Percentiles rank a stretch among this genome's conserved stretches.
phyloP scores from a whole-genome alignment of 2,329 filamentous ascomycete species.

The Phyllosticta ampelicida region DNA sequence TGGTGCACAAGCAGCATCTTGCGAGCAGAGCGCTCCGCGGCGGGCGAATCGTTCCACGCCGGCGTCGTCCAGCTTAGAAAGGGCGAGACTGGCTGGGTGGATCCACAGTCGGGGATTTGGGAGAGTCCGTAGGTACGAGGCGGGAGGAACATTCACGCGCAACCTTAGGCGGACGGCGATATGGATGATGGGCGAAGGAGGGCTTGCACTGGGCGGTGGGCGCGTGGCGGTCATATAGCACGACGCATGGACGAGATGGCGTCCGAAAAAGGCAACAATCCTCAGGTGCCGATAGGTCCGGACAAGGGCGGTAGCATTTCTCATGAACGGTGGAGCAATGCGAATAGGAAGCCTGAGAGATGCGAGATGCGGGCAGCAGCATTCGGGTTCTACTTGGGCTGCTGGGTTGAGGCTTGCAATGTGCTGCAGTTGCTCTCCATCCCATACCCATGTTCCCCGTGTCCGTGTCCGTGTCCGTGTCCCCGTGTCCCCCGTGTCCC shows the following conservation, averaged over 20 bases:
- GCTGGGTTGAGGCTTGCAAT: neutral
- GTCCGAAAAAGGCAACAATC: neutral
- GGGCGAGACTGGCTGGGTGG: slow-evolving; percentile 20
- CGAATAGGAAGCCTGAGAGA: neutral
- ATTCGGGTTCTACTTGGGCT: neutral
- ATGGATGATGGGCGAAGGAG: slow-evolving; percentile 1
- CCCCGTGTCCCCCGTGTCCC: neutral
- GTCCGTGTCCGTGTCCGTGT: too few relatives aligned
- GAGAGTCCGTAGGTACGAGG: slow-evolving; percentile 29
- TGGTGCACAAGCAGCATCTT: slow-evolving; percentile 86
- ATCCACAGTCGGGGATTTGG: slow-evolving; percentile 25
- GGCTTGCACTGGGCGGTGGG: slow-evolving; percentile 2
- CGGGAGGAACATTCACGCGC: slow-evolving; percentile 29
- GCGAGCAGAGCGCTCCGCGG: slow-evolving; percentile 19
- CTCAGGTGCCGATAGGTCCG: neutral
- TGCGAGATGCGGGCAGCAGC: neutral
- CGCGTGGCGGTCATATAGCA: slow-evolving; percentile 3
- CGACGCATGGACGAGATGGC: neutral
- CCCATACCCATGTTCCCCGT: too few relatives aligned
- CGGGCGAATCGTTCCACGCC: slow-evolving; percentile 24
- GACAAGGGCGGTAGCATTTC: neutral
- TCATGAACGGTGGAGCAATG: neutral
- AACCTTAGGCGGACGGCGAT: neutral
- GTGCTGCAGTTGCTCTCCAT: neutral
- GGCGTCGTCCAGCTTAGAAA: slow-evolving; percentile 22